Evolutionary conservation across 306 rosid genomes (phyloP).

Genomic region (Albizia julibrissin): DNA sequence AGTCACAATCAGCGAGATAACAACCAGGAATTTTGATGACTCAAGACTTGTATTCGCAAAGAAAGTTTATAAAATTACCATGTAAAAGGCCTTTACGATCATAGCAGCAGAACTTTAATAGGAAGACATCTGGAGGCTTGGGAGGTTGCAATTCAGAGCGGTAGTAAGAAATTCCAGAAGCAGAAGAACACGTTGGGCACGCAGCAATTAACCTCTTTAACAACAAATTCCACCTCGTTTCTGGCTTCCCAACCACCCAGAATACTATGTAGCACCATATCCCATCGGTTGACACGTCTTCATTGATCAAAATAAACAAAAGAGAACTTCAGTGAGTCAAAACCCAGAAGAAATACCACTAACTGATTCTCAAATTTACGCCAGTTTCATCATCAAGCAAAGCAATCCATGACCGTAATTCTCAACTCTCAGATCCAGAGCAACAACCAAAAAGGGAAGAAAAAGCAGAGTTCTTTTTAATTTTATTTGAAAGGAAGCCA

Average conservation of each 20-base stretch:
- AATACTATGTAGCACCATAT: slow-evolving; percentile 96
- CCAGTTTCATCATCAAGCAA: not conserved
- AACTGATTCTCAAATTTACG: slow-evolving; percentile 5
- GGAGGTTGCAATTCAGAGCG: slow-evolving; percentile 59
- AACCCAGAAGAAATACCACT: not conserved
- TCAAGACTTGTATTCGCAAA: not conserved
- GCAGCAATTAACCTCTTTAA: slow-evolving; percentile 76
- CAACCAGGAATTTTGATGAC: not conserved
- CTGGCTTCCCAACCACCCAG: slow-evolving; percentile 78
- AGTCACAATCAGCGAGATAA: slow-evolving; percentile 7
- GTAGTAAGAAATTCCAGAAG: slow-evolving; percentile 71
- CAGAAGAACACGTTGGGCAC: slow-evolving; percentile 87
- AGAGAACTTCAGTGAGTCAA: not conserved
- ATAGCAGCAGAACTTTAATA: slow-evolving; percentile 71
- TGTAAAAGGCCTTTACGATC: slow-evolving; percentile 92
- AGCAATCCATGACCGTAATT: not conserved
- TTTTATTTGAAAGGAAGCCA: not conserved
- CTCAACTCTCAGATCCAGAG: not conserved
- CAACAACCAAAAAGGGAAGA: slow-evolving; percentile 21
- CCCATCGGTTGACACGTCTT: slow-evolving; percentile 94
- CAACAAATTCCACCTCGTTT: slow-evolving; percentile 80
- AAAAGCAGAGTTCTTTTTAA: not conserved
- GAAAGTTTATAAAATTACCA: slow-evolving; percentile 45
- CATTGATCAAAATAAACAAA: slow-evolving; percentile 31
- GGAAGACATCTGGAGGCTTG: slow-evolving; percentile 71